Percentiles rank a stretch among this genome's conserved stretches.
Evolutionary conservation across 1,284 basidiomycete species (phyloP).

Genomic region (Sparassis latifolia): DNA sequence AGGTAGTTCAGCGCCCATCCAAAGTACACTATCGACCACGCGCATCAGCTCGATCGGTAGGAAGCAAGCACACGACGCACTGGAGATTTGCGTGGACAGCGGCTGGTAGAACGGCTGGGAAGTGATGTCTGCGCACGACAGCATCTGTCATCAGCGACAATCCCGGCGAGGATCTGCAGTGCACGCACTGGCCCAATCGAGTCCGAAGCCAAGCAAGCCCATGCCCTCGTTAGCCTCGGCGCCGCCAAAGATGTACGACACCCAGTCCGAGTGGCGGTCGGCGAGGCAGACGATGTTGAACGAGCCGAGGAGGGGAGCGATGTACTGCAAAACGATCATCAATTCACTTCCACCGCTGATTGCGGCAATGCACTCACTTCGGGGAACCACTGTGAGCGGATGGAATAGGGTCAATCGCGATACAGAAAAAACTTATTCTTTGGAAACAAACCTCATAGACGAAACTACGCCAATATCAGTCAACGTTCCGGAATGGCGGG

Average conservation of each 20-base stretch:
- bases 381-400: constrained; percentile 5
- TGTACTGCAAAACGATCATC: background rate
- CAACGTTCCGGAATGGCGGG: too few relatives aligned
- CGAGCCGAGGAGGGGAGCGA: constrained; percentile 7
- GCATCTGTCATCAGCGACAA: too few relatives aligned
- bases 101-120: constrained; percentile 4
- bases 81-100: constrained; percentile 7
- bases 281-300: constrained; percentile 9
- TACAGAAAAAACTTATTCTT: background rate
- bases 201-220: constrained; percentile 41
- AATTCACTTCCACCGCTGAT: too few relatives aligned
- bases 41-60: background rate
- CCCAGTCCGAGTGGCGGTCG: constrained; percentile 7
- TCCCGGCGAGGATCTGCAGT: background rate
- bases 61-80: background rate
- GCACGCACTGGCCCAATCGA: constrained; percentile 38
- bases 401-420: background rate
- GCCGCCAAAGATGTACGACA: constrained; percentile 44
- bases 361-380: background rate
- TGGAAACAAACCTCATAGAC: constrained; percentile 1
- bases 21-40: constrained; percentile 1
- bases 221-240: constrained; percentile 35
- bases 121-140: constrained; percentile 1
- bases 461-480: background rate
- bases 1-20: constrained; percentile 7